A percentile compares a stretch with the other conserved stretches of the same genome.
Evolutionary conservation across 2,329 filamentous ascomycete genomes (phyloP).

Genomic region (Dendrostoma leiphaemia): DNA sequence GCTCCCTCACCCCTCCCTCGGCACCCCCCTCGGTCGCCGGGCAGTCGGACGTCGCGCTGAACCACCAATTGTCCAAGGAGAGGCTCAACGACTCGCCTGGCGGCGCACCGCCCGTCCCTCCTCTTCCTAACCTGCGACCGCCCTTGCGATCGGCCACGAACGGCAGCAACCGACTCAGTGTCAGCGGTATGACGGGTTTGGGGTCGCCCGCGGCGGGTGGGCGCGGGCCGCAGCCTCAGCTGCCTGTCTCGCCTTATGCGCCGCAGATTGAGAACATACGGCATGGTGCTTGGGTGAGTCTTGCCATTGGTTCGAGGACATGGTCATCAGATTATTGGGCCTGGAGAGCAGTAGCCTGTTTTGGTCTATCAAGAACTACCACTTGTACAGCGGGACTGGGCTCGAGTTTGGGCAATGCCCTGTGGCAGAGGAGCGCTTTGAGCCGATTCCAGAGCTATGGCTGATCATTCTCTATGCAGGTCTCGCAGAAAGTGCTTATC

Average conservation of each 20-base stretch:
- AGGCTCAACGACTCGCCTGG: conserved; percentile 15
- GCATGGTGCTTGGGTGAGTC: conserved; percentile 80
- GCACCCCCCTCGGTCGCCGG: conserved; percentile 66
- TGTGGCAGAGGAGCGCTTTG: not conserved
- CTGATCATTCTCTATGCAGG: conserved; percentile 48
- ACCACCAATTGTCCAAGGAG: conserved; percentile 48
- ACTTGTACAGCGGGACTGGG: too few relatives aligned
- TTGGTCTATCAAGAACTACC: not conserved
- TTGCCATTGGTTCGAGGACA: not conserved
- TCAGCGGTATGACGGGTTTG: conserved; percentile 61
- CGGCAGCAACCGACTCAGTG: conserved; percentile 57
- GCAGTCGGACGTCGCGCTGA: conserved; percentile 63
- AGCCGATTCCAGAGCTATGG: not conserved
- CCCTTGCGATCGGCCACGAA: conserved; percentile 35
- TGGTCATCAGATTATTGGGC: not conserved
- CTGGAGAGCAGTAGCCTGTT: not conserved
- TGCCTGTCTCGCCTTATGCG: conserved; percentile 74
- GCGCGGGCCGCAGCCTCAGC: conserved; percentile 49
- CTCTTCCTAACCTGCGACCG: conserved; percentile 34
- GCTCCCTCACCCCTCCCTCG: conserved; percentile 74
- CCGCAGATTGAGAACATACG: conserved; percentile 76
- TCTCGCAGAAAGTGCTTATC: conserved; percentile 86
- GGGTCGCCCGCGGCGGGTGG: conserved; percentile 54
- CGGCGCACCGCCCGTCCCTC: conserved; percentile 27
- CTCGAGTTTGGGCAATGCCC: not conserved